Evolutionary conservation across 495 filamentous ascomycete genomes (phyloP).

Genomic region (Ramalina intermedia): DNA sequence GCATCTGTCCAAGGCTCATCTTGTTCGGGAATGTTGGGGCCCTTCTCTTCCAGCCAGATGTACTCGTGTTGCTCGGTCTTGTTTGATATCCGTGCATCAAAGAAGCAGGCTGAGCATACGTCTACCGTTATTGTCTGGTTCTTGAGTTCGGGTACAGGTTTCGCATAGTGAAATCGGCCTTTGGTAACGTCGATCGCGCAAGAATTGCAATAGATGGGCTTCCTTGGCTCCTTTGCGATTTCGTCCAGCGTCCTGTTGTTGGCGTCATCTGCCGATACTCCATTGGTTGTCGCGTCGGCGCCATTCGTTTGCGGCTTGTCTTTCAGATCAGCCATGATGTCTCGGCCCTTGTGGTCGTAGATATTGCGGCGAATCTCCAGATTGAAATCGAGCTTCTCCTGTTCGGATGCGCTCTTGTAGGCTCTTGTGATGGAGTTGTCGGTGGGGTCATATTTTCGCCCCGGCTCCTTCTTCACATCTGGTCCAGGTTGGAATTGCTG

Average conservation of each 20-base stretch:
- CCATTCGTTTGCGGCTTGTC: conserved; percentile 66
- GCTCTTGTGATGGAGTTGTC: conserved; percentile 42
- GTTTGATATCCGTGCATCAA: conserved; percentile 62
- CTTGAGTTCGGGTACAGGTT: conserved; percentile 41
- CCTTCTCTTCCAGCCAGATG: conserved; percentile 74
- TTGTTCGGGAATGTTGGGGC: conserved; percentile 52
- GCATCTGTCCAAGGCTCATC: conserved; percentile 82
- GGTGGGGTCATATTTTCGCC: conserved; percentile 54
- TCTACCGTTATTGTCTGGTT: conserved; percentile 57
- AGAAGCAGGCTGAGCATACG: conserved; percentile 77
- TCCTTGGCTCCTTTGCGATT: conserved; percentile 44
- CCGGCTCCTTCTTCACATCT: conserved; percentile 54
- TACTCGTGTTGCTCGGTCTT: conserved; percentile 62
- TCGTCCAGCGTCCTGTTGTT: conserved; percentile 46
- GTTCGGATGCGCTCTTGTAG: conserved; percentile 44
- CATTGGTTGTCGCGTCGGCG: conserved; percentile 46
- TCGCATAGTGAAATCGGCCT: conserved; percentile 75
- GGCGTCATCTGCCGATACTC: conserved; percentile 29
- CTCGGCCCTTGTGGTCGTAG: conserved; percentile 85
- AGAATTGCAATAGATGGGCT: conserved; percentile 67
- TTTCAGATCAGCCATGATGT: conserved; percentile 41
- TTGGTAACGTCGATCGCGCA: conserved; percentile 90
- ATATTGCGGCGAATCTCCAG: conserved; percentile 87
- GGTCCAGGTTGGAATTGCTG: conserved; percentile 88
- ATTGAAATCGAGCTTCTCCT: conserved; percentile 66